Percentiles rank a stretch among this genome's conserved stretches.
Evolutionary conservation across 441 rosid species (phyloP).

Genomic region (Bocquillonia castaneifolia): DNA sequence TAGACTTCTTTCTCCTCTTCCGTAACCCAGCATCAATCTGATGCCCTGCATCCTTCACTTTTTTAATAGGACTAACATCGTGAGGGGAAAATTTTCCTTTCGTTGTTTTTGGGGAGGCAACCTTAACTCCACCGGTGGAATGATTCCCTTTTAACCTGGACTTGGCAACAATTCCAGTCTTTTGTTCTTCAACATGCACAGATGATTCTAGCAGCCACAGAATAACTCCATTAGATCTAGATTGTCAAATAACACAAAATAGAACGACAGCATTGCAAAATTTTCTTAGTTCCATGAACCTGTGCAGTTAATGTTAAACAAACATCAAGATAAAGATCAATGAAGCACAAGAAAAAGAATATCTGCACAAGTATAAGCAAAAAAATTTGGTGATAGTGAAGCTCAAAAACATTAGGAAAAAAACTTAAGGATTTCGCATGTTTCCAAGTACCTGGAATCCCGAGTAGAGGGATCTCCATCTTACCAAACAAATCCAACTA

Average conservation of each 20-base stretch:
- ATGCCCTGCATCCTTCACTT: constrained; percentile 43
- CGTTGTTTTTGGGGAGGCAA: constrained; percentile 31
- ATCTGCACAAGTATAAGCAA: not conserved
- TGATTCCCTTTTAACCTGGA: constrained; percentile 44
- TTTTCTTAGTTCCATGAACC: not conserved
- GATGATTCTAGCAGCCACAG: constrained; percentile 52
- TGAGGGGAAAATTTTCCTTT: constrained; percentile 36
- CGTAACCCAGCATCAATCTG: constrained; percentile 37
- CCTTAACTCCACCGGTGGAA: constrained; percentile 44
- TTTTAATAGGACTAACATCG: constrained; percentile 34
- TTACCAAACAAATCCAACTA: not conserved
- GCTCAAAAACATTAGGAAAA: not conserved
- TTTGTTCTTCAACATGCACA: constrained; percentile 57
- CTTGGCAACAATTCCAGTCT: constrained; percentile 37
- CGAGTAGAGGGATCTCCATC: not conserved
- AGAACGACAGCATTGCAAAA: not conserved
- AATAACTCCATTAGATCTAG: constrained; percentile 17
- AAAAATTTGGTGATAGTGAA: not conserved
- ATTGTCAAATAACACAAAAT: constrained; percentile 5
- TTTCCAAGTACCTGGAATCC: not conserved
- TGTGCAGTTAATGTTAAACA: not conserved
- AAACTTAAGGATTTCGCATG: not conserved
- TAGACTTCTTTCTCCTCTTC: constrained; percentile 56
- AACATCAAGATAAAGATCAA: not conserved
- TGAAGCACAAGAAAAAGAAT: not conserved